These are phyloP conservation scores for Apiotrichum sp. DNA, from an alignment of 1,284 basidiomycete genomes.

Conservation along the genomic window DNA sequence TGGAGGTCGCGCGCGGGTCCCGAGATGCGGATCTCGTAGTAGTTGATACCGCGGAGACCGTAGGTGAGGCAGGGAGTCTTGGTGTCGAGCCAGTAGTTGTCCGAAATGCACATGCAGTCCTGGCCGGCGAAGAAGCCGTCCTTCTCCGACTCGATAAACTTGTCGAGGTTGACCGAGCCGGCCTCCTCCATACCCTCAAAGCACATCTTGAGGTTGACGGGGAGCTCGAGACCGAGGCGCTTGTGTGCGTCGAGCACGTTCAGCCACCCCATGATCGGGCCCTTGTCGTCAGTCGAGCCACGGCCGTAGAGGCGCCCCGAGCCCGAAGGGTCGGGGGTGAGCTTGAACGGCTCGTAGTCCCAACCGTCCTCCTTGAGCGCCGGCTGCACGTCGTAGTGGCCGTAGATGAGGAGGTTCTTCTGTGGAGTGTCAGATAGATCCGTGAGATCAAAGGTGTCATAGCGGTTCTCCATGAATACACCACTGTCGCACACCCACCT, in stretches of 20 bases:
- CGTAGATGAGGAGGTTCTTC: slow-evolving; percentile 89
- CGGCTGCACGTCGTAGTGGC: slow-evolving; percentile 61
- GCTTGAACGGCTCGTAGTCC: slow-evolving; percentile 83
- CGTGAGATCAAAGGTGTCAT: no score
- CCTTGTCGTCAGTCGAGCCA: slow-evolving; percentile 89
- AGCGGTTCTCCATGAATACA: no score
- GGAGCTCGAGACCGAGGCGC: slow-evolving; percentile 66
- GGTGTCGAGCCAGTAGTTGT: slow-evolving; percentile 51
- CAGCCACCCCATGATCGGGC: slow-evolving; percentile 86
- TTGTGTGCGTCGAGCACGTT: slow-evolving; percentile 88
- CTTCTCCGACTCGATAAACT: slow-evolving; percentile 75
- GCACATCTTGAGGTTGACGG: slow-evolving; percentile 90
- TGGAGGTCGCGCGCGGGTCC: slow-evolving; percentile 89
- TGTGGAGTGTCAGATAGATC: slow-evolving; percentile 8
- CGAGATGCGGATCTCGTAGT: slow-evolving; percentile 76
- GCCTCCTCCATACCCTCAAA: slow-evolving; percentile 99
- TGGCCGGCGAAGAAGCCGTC: slow-evolving; percentile 81
- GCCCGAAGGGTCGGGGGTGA: slow-evolving; percentile 57
- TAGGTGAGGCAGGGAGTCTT: slow-evolving; percentile 50
- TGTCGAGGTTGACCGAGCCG: slow-evolving; percentile 88
- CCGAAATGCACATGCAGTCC: slow-evolving; percentile 86
- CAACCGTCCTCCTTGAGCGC: slow-evolving; percentile 74
- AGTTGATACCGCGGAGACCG: slow-evolving; percentile 71
- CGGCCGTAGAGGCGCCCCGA: slow-evolving; percentile 66
- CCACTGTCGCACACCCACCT: slow-evolving; percentile 42